phyloP scores from a whole-genome alignment of 345 rosid species.

The Cardamine resedifolia region DNA sequence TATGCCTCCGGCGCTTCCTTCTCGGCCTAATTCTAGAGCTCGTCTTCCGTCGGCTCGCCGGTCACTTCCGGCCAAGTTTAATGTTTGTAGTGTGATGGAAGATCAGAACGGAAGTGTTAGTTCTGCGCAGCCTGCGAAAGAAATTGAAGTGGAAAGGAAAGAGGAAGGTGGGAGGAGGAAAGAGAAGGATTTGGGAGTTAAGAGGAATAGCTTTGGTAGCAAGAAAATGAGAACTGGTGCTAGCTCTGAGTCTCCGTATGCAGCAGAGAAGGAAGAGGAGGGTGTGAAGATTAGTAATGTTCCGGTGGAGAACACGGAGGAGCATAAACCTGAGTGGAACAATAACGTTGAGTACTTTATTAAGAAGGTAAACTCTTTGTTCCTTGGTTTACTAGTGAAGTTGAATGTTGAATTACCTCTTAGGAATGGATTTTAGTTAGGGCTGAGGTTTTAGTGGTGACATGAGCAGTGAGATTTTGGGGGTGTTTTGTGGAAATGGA shows the following conservation, averaged over 20 bases:
- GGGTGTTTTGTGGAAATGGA: neutral
- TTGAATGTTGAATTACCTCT: neutral
- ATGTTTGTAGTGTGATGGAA: conserved; percentile 26
- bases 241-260: conserved; percentile 66
- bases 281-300: conserved; percentile 33
- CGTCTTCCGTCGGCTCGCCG: conserved; percentile 79
- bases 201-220: conserved; percentile 70
- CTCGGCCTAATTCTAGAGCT: conserved; percentile 81
- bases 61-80: conserved; percentile 63
- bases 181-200: conserved; percentile 56
- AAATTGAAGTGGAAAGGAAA: conserved; percentile 37
- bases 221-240: conserved; percentile 64
- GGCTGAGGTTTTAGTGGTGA: neutral
- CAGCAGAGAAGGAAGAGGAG: conserved; percentile 35
- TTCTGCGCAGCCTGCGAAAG: conserved; percentile 21
- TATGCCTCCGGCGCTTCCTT: conserved; percentile 87
- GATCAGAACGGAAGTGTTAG: conserved; percentile 33
- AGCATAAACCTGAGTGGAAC: conserved; percentile 54
- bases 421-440: neutral
- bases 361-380: conserved; percentile 51
- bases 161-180: conserved; percentile 67
- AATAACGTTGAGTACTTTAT: conserved; percentile 74
- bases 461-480: conserved; percentile 13
- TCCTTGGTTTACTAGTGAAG: neutral
- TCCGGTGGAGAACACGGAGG: conserved; percentile 22